Conservation (phyloP, 2,329 filamentous ascomycete genomes). For the Colletotrichum sp. region DNA sequence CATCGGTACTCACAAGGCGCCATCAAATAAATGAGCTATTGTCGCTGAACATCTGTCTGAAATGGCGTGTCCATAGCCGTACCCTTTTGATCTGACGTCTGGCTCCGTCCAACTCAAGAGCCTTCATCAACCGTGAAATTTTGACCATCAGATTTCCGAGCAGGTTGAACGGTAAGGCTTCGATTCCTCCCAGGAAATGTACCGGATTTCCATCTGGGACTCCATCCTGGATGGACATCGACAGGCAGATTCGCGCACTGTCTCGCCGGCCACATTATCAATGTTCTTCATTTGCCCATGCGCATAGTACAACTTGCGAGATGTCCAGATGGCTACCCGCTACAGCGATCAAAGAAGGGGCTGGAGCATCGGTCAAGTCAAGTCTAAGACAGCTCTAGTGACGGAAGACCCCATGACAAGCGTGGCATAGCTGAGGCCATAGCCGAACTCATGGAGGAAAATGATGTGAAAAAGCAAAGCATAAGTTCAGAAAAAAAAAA, state of each 20-base stretch:
- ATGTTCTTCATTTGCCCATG: not conserved
- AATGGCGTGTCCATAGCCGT: not conserved
- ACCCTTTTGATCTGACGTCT: not conserved
- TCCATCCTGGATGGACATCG: not conserved
- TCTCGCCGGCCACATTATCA: not conserved
- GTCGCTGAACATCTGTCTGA: not conserved
- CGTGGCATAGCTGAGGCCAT: not conserved
- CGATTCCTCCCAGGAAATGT: rapidly evolving
- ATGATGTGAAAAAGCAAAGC: not conserved
- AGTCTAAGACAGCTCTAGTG: not conserved
- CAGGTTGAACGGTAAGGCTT: not conserved
- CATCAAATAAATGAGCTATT: not conserved
- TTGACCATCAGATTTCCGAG: not conserved
- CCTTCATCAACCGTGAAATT: not conserved
- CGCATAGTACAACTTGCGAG: not conserved
- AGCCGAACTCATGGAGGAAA: not conserved
- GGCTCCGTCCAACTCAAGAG: rapidly evolving
- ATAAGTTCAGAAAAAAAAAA: rapidly evolving
- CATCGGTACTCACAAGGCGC: not conserved
- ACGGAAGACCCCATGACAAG: not conserved
- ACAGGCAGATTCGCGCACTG: not conserved
- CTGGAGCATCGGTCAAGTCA: not conserved
- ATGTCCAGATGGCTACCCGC: not conserved
- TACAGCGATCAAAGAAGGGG: not conserved
- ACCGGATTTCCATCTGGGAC: not conserved